Percentiles rank a stretch among this genome's conserved stretches.
Conservation (phyloP, 805 yeast genomes). For the Cyberlindnera mississippiensis region DNA sequence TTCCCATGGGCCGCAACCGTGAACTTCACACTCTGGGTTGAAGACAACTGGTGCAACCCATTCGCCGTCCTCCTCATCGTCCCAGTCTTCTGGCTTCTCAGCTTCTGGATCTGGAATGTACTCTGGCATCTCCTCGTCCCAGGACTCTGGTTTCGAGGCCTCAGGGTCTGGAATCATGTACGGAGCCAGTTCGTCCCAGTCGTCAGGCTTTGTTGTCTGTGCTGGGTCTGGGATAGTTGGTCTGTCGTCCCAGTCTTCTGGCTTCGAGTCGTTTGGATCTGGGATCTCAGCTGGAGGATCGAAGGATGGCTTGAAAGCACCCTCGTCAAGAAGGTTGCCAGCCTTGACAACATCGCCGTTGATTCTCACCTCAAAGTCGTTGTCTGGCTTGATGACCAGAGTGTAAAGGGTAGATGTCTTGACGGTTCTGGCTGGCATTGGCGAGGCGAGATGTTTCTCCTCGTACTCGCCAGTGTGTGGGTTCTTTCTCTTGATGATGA, state of each 20-base stretch:
- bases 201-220: constrained; percentile 64
- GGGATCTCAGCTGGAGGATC: constrained; percentile 62
- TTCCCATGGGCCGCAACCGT: constrained; percentile 82
- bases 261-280: constrained; percentile 57
- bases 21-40: constrained; percentile 68
- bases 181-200: constrained; percentile 78
- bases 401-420: constrained; percentile 70
- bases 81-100: constrained; percentile 73
- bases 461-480: constrained; percentile 52
- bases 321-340: constrained; percentile 60
- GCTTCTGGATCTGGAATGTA: constrained; percentile 68
- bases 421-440: constrained; percentile 54
- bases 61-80: constrained; percentile 84
- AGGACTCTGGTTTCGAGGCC: constrained; percentile 66
- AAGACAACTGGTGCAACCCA: constrained; percentile 69
- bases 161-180: constrained; percentile 60
- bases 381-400: constrained; percentile 59
- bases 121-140: constrained; percentile 65
- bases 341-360: constrained; percentile 71
- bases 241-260: constrained; percentile 80
- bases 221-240: constrained; percentile 64
- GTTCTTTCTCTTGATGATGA: constrained; percentile 60
- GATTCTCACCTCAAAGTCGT: constrained; percentile 73
- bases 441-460: constrained; percentile 63
- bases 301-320: constrained; percentile 59